Evolutionary conservation across 2,329 filamentous ascomycete species (phyloP), one percentile per base, ranked within the genome.

Genomic region (Penicillium sp.): DNA sequence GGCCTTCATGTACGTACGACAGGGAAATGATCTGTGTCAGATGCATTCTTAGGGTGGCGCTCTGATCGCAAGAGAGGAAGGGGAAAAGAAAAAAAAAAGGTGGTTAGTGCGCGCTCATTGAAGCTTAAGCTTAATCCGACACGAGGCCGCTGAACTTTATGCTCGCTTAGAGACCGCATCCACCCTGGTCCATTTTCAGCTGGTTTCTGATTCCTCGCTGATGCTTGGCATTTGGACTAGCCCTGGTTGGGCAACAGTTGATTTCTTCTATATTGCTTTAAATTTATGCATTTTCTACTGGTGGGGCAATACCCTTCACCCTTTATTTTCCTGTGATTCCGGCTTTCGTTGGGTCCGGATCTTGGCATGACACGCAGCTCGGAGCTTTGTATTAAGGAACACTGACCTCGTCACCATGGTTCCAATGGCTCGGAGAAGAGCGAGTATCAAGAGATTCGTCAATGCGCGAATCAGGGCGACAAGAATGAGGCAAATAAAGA

Each of bases 121-220:
- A 70, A 74, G 70, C 71, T 75, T 75, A 75, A 75, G 73, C 72
- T 75, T 75, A 75, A 75, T 73, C 71, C 70, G 67, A 75, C 73
- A 73, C 72, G 71, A 73, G 71, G 71, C 55, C 63, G 61, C 63
- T 63, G 63, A 71, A 71, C 65, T 67, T 69, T 71, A 70, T 70
- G 65, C 68, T 70, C 67, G 69, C 67, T 70, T 71, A 71, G 63
- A 63, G 51, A 48, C 51, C 54, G 56, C 53, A 58, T 64, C 60
- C 57, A 61, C 57, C 53, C 37, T 22, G 25, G 49, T 47, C 49
- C 55, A 48, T 47, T 47, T 53, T 40, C 47, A 53, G 54, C 40
- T 40, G 20, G 9, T 15, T 41, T 27, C 49, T 55, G 49, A 48
- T 52, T 56, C 46, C 42, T 59, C 55, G 48, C 44, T 55, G 35